Conservation (phyloP, 2,329 filamentous ascomycete species). For the Orbilia oligospora region DNA sequence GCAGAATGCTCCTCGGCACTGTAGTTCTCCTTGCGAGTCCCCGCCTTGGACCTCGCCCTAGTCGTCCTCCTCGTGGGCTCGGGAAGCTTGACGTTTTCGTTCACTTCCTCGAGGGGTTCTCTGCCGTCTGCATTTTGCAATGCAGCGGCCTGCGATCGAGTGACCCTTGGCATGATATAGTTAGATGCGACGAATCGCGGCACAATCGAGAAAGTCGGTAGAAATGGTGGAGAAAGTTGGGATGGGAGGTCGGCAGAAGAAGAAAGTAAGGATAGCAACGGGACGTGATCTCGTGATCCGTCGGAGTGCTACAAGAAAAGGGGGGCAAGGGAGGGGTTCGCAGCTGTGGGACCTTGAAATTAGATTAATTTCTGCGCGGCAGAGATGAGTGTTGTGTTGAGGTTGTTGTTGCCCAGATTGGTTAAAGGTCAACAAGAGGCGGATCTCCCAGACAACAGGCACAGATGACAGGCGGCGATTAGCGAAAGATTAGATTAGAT, state of each 20-base stretch:
- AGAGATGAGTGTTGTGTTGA: slow-evolving; percentile 22
- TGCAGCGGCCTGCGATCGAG: slow-evolving; percentile 49
- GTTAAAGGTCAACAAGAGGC: slow-evolving; percentile 33
- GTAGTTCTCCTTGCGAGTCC: slow-evolving; percentile 49
- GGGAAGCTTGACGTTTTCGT: slow-evolving; percentile 28
- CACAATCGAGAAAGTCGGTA: slow-evolving; percentile 7
- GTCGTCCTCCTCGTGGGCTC: slow-evolving; percentile 25
- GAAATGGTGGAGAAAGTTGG: neutral
- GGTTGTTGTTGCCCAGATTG: slow-evolving; percentile 20
- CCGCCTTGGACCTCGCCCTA: slow-evolving; percentile 46
- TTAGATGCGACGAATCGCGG: slow-evolving; percentile 27
- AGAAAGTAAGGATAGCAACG: neutral
- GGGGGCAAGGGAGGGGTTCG: slow-evolving; percentile 10
- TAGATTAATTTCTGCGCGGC: slow-evolving; percentile 38
- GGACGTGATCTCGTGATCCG: slow-evolving; percentile 35
- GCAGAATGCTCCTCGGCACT: slow-evolving; percentile 9
- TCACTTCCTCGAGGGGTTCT: slow-evolving; percentile 56
- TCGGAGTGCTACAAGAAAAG: slow-evolving; percentile 31
- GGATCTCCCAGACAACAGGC: slow-evolving; percentile 31
- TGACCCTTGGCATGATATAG: slow-evolving; percentile 42
- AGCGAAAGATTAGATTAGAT: slow-evolving; percentile 49
- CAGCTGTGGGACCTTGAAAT: slow-evolving; percentile 37
- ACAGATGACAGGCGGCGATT: slow-evolving; percentile 17
- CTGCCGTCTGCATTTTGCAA: slow-evolving; percentile 27
- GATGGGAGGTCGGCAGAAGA: slow-evolving; percentile 2